phyloP scores from a whole-genome alignment of 1,139 yeast species.

The Geotrichum bryndzae region DNA sequence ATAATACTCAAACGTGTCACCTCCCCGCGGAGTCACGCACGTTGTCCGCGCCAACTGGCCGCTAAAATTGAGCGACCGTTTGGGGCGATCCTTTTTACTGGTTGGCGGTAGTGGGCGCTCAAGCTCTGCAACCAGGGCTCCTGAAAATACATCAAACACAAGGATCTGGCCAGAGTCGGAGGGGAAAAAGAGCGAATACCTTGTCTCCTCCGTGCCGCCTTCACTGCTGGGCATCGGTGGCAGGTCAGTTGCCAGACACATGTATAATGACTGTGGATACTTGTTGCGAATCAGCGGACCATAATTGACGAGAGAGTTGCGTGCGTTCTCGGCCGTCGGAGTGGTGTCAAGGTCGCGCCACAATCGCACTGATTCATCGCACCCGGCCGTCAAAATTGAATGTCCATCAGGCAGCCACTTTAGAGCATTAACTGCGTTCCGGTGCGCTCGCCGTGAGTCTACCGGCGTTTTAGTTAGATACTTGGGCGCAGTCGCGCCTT shows the following conservation, averaged over 20 bases:
- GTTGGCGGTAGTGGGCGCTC: conserved; percentile 33
- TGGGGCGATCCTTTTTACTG: neutral
- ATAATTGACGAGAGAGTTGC: conserved; percentile 49
- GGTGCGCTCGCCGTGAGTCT: conserved; percentile 44
- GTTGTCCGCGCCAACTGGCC: conserved; percentile 37
- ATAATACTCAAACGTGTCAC: conserved; percentile 29
- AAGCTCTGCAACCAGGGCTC: conserved; percentile 53
- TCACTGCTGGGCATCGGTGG: conserved; percentile 26
- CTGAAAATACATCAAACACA: conserved; percentile 56
- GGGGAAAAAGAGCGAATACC: conserved; percentile 58
- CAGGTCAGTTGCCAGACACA: conserved; percentile 35
- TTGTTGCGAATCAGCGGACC: conserved; percentile 74
- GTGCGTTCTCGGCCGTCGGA: neutral
- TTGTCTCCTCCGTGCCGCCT: conserved; percentile 30
- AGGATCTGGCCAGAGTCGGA: conserved; percentile 76
- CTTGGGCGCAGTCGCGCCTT: conserved; percentile 9
- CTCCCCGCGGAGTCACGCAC: conserved; percentile 47
- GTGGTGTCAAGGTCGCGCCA: conserved; percentile 50
- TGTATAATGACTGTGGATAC: conserved; percentile 39
- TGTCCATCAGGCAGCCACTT: conserved; percentile 63
- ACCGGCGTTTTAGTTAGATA: conserved; percentile 25
- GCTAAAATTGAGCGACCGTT: neutral
- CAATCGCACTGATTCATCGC: conserved; percentile 67
- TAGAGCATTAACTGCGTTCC: conserved; percentile 69
- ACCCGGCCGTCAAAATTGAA: conserved; percentile 57